Evolutionary conservation across 2,329 filamentous ascomycete species (phyloP).

Genomic region (Ceratocystis lukuohia): DNA sequence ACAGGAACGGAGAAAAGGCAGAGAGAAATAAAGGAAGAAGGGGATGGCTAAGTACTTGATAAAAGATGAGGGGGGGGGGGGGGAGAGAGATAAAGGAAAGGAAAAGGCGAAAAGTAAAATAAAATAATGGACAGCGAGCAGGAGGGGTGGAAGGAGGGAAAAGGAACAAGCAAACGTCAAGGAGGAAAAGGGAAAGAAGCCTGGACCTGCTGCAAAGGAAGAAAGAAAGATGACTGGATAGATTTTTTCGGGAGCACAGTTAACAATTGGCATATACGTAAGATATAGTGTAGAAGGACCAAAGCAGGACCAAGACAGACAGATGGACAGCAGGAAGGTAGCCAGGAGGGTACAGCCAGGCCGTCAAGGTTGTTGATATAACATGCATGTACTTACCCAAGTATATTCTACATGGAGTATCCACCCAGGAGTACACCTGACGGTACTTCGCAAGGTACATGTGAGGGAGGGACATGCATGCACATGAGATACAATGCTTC

Average conservation of each 20-base stretch:
- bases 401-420: neutral
- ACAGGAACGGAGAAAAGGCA: slow-evolving; percentile 6
- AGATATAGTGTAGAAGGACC: neutral
- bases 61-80: no score
- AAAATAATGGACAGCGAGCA: neutral
- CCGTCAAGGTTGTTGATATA: neutral
- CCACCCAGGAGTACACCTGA: no score
- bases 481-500: neutral
- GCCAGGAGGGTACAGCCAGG: neutral
- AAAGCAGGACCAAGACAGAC: neutral
- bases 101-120: slow-evolving; percentile 12
- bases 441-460: no score
- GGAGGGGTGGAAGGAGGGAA: neutral
- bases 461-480: neutral
- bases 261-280: neutral
- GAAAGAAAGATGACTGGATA: neutral
- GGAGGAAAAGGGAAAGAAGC: neutral
- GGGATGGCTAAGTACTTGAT: neutral
- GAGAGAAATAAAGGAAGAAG: slow-evolving; percentile 5
- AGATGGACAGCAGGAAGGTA: neutral
- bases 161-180: slow-evolving; percentile 1
- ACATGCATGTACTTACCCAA: neutral
- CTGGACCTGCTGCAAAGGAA: neutral
- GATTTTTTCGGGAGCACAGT: neutral
- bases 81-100: neutral